These are phyloP conservation scores for Micromonas commoda DNA, from an alignment of 139 green algal genomes.

Conservation along the genomic window DNA sequence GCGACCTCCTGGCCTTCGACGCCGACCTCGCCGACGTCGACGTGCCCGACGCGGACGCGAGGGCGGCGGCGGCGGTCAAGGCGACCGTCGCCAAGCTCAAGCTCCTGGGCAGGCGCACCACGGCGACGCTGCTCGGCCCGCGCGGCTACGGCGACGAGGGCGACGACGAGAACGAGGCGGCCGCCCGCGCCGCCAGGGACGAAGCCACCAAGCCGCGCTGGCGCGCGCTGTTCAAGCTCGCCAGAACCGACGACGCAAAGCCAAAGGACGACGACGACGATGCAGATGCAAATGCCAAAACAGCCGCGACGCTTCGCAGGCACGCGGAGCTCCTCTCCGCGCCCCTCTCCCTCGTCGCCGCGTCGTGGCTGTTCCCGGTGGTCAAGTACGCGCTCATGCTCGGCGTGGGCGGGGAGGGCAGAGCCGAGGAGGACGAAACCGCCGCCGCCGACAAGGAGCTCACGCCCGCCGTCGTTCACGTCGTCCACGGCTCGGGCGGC, in stretches of 20 bases:
- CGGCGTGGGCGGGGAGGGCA: neutral
- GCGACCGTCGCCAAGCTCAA: neutral
- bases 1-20: neutral
- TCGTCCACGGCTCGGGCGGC: neutral
- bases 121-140: neutral
- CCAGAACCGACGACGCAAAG: no score
- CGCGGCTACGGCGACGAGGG: neutral
- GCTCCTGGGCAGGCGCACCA: neutral
- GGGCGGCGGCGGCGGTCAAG: neutral
- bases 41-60: neutral
- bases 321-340: neutral
- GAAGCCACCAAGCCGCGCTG: no score
- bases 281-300: neutral
- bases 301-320: neutral
- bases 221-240: neutral
- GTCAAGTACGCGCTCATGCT: neutral
- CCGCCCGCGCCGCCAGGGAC: no score
- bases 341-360: neutral
- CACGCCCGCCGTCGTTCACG: neutral
- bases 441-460: neutral
- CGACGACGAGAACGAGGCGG: neutral
- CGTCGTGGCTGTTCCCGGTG: neutral
- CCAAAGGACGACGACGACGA: neutral
- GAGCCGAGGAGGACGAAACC: neutral
- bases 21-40: neutral